Evolutionary conservation across 2,329 filamentous ascomycete genomes (phyloP).

Genomic region (Cladosporium sp.): DNA sequence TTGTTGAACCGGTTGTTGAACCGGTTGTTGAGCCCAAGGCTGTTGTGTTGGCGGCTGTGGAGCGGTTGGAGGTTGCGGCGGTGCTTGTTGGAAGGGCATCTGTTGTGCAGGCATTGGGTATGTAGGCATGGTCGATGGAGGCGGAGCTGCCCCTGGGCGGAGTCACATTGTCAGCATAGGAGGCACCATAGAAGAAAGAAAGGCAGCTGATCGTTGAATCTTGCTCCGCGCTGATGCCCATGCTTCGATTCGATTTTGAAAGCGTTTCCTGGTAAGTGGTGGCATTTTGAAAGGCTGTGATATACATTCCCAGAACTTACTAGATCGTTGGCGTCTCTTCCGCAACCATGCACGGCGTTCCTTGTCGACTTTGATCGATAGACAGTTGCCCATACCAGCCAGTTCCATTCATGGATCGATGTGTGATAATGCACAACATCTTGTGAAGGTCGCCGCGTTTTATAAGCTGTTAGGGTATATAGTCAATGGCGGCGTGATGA

Average conservation of each 20-base stretch:
- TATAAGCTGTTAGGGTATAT: not conserved
- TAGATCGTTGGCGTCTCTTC: conserved; percentile 1
- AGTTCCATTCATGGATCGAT: not conserved
- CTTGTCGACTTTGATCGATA: conserved; percentile 8
- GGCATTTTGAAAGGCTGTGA: not conserved
- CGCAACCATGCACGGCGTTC: conserved; percentile 12
- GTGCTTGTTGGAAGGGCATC: not conserved
- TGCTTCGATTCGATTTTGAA: not conserved
- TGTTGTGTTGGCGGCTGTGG: not conserved
- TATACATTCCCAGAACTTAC: not conserved
- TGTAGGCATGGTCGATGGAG: not conserved
- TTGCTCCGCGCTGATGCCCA: not conserved
- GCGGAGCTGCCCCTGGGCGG: not conserved
- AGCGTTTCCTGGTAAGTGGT: not conserved
- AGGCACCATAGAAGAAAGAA: not conserved
- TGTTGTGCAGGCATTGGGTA: not conserved
- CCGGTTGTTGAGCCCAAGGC: not conserved
- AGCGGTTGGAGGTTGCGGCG: not conserved
- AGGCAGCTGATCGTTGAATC: not conserved
- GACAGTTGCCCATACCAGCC: conserved; percentile 3
- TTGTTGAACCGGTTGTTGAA: not conserved
- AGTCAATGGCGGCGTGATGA: not conserved
- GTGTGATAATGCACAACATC: not conserved
- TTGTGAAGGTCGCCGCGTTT: not conserved
- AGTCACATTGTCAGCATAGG: not conserved